Percentiles rank a stretch among this genome's conserved stretches.
Conservation (phyloP, 345 rosid species). For the Melaleuca alternifolia region DNA sequence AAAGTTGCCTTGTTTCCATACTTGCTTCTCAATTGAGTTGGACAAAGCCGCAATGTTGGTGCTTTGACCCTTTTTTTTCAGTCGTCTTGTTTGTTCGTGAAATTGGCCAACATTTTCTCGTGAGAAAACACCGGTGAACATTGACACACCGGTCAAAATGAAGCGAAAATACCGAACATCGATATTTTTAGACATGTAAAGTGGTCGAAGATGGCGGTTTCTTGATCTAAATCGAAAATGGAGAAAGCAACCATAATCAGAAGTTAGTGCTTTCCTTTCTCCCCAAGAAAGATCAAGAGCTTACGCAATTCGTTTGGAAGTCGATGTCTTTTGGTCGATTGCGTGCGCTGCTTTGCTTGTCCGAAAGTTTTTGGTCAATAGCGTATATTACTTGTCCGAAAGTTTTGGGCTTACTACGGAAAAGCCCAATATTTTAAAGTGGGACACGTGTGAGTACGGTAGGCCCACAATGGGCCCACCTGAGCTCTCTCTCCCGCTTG, state of each 20-base stretch:
- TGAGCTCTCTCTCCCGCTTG: neutral
- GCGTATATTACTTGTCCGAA: accelerated
- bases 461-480: neutral
- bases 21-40: neutral
- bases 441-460: accelerated
- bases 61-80: accelerated
- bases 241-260: neutral
- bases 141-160: too few species aligned
- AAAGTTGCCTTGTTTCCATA: neutral
- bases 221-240: neutral
- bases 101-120: accelerated
- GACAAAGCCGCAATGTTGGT: neutral
- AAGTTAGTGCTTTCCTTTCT: neutral
- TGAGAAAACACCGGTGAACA: neutral
- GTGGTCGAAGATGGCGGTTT: neutral
- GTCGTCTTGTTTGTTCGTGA: accelerated
- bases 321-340: neutral
- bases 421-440: neutral
- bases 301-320: neutral
- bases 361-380: neutral
- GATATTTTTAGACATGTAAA: neutral
- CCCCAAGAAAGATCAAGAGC: neutral
- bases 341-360: too few species aligned
- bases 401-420: neutral
- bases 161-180: neutral